Evolutionary conservation across 2,329 filamentous ascomycete genomes (phyloP).

Genomic region (Colletotrichum falcatum): DNA sequence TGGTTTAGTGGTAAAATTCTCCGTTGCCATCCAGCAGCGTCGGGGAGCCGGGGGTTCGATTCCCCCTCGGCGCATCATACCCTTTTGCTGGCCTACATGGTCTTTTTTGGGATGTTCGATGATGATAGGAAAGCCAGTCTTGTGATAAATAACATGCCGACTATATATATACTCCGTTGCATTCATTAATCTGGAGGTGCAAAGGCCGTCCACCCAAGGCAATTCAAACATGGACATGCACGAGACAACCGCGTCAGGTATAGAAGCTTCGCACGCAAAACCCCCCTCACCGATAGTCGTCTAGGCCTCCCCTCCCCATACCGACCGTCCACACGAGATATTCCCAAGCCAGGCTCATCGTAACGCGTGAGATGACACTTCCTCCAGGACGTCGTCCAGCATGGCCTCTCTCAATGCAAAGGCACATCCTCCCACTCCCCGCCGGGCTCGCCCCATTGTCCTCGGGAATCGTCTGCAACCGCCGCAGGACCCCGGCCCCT

Average conservation of each 20-base stretch:
- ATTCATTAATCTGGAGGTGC: neutral
- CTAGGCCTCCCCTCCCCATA: neutral
- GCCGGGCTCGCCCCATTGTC: neutral
- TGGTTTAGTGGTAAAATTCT: constrained; percentile 30
- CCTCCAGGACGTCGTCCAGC: neutral
- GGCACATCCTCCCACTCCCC: neutral
- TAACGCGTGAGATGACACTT: neutral
- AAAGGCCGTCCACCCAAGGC: too few relatives aligned
- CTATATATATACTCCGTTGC: neutral
- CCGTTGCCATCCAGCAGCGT: constrained; percentile 24
- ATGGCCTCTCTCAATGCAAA: neutral
- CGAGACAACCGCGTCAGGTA: neutral
- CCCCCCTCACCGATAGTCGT: neutral
- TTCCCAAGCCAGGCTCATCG: neutral
- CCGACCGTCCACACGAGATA: too few relatives aligned
- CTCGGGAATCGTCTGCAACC: constrained; percentile 3
- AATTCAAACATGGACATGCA: too few relatives aligned
- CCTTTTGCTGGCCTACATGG: too few relatives aligned
- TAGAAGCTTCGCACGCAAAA: neutral
- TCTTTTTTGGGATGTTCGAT: too few relatives aligned
- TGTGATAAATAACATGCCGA: too few relatives aligned
- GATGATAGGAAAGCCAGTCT: too few relatives aligned
- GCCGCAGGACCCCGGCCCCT: neutral
- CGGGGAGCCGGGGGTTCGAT: constrained; percentile 28
- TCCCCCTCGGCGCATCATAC: constrained; percentile 6